These are phyloP conservation scores for Neocatenulostroma microsporum DNA, from an alignment of 2,329 filamentous ascomycete species.

Conservation along the genomic window DNA sequence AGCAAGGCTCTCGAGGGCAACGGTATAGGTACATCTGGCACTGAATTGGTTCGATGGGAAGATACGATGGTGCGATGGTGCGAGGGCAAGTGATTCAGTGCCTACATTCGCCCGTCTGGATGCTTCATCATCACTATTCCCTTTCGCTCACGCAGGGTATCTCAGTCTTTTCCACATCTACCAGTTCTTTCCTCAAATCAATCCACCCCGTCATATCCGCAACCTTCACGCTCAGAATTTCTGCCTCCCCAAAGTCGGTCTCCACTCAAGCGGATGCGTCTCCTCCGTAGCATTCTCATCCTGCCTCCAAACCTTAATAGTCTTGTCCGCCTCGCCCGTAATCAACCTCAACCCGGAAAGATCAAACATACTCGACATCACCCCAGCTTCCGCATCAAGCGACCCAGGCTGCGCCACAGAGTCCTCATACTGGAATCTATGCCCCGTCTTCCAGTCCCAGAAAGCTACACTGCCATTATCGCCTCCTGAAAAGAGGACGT, in stretches of 20 bases:
- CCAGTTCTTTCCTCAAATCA: no score
- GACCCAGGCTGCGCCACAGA: conserved; percentile 91
- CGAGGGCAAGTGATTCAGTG: no score
- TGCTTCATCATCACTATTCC: no score
- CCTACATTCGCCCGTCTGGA: no score
- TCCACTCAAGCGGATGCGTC: conserved; percentile 88
- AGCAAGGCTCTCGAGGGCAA: no score
- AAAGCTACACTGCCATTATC: conserved; percentile 96
- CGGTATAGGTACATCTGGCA: no score
- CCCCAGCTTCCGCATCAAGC: conserved; percentile 84
- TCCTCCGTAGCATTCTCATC: conserved; percentile 87
- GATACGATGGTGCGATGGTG: no score
- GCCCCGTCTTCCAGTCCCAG: conserved; percentile 98
- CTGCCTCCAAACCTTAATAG: conserved; percentile 90
- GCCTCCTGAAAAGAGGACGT: conserved; percentile 87
- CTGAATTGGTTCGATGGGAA: no score
- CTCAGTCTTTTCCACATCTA: no score
- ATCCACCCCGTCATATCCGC: no score
- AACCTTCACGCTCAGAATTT: conserved; percentile 52
- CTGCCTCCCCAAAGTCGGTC: conserved; percentile 66
- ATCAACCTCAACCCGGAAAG: conserved; percentile 81
- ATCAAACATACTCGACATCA: conserved; percentile 93
- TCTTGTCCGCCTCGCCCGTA: conserved; percentile 94
- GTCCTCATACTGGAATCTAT: conserved; percentile 83
- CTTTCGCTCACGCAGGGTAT: no score